A percentile compares a stretch with the other conserved stretches of the same genome.
Conservation (phyloP, 2,329 filamentous ascomycete genomes). For the Corniculantispora saksenae region DNA sequence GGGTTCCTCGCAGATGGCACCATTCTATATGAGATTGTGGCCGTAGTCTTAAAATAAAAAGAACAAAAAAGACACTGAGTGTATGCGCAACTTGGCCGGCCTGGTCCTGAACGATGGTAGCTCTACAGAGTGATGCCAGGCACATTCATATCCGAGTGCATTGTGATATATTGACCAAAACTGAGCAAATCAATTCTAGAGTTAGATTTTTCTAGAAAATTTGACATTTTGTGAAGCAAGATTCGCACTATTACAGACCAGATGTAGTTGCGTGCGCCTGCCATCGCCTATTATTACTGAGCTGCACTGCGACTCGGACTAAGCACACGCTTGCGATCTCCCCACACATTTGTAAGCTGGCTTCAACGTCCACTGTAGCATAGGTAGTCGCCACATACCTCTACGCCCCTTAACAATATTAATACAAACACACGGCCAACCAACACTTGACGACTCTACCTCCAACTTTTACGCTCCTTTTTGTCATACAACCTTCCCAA, state of each 20-base stretch:
- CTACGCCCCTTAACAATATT: neutral
- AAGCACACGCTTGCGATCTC: neutral
- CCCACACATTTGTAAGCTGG: conserved; percentile 16
- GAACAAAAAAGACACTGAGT: too few relatives aligned
- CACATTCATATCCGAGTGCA: too few relatives aligned
- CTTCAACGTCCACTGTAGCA: neutral
- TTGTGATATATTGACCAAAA: too few relatives aligned
- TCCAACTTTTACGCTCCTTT: neutral
- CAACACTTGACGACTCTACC: neutral
- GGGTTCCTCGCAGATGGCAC: too few relatives aligned
- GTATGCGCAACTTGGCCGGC: too few relatives aligned
- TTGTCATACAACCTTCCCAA: neutral
- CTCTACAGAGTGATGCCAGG: too few relatives aligned
- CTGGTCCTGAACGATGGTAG: too few relatives aligned
- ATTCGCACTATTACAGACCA: neutral
- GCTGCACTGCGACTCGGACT: neutral
- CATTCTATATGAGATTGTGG: too few relatives aligned
- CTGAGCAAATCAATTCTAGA: too few relatives aligned
- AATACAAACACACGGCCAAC: neutral
- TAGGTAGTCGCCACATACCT: conserved; percentile 2
- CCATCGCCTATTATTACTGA: neutral
- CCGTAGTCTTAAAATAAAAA: too few relatives aligned
- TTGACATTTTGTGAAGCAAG: neutral
- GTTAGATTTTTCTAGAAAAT: neutral
- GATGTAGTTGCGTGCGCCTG: neutral